A percentile compares a stretch with the other conserved stretches of the same genome.
phyloP scores from a whole-genome alignment of 1,284 basidiomycete genomes.

The Trametes hirsuta region DNA sequence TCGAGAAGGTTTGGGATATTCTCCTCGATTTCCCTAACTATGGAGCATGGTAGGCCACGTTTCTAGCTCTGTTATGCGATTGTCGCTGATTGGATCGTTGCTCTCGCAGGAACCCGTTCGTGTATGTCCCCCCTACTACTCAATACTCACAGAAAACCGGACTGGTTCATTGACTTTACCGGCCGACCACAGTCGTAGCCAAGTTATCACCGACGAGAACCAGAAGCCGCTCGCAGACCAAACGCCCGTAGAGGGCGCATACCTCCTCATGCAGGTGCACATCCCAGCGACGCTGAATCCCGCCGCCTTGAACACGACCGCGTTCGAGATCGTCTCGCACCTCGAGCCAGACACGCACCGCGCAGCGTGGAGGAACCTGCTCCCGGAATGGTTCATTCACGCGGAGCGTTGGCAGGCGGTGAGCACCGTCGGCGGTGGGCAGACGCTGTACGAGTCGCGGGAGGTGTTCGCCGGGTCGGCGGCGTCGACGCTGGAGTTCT shows the following conservation, averaged over 20 bases:
- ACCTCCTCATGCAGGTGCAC: constrained; percentile 55
- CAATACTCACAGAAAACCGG: not conserved
- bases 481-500: constrained; percentile 57
- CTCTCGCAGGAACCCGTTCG: constrained; percentile 63
- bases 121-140: constrained; percentile 41
- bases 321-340: constrained; percentile 33
- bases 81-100: not conserved
- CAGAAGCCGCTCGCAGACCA: constrained; percentile 50
- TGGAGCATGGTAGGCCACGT: constrained; percentile 48
- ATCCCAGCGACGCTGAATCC: constrained; percentile 58
- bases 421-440: constrained; percentile 49
- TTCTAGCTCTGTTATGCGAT: too few relatives aligned
- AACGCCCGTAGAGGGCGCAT: constrained; percentile 48
- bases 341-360: constrained; percentile 57
- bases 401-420: constrained; percentile 69
- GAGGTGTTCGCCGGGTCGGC: constrained; percentile 61
- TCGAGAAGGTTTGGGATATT: constrained; percentile 51
- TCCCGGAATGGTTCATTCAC: constrained; percentile 49
- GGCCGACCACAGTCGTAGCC: constrained; percentile 47
- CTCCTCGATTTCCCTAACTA: constrained; percentile 53
- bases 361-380: constrained; percentile 55
- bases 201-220: constrained; percentile 50
- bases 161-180: not conserved
- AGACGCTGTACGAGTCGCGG: constrained; percentile 65
- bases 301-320: constrained; percentile 32